Base-by-base conservation (phyloP, 2,329 filamentous ascomycete species). In the Botryotinia globosa region DNA sequence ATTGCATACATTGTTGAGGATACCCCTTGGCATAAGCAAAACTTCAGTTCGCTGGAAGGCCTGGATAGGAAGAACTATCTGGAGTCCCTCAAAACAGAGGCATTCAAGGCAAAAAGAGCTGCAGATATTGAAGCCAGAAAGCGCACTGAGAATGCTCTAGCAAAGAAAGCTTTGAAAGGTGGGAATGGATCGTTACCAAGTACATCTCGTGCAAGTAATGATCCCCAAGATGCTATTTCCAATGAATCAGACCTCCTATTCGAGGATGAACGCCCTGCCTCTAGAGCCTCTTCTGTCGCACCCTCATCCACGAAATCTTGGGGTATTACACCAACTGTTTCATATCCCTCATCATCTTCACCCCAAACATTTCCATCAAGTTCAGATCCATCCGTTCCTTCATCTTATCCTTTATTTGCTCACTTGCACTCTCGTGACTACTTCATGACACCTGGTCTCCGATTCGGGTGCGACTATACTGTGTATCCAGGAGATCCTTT, bases 401-500 rank as follows among this genome's bases (percentile, higher is more conserved):
- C 83, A 29, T 90, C 89, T 3, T 94, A 93, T 77, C 89, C 93
- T 4, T 85, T 98, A 34, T 97, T 94, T 82, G 89, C 88, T 51
- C 91, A 96, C 80, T 85, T 99, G 39, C 93, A 98, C 79, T 85
- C 87, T 12, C 85, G 87, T 29, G 92, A 92, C 67, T 98, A 95
- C 83, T 98, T 92, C 83, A 90, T 96, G 79, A 94, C 94, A 71
- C 96, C 96, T 1, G 96, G 96, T 14, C 86, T 99, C 69, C 92
- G 96, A 39, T 99, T 99, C 79, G 96, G 96, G 39, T 97, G 94
- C 78, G 90, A 96, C 79, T 98, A 97, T 82, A 94, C 94, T 77
- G 93, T 97, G 8, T 99, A 99, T 79, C 96, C 96, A 0, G 96
- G 96, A 63, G 96, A 99, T 81, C 94, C 96, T 1, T 85, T 99